These are phyloP conservation scores for Cytospora piceicola DNA, from an alignment of 2,329 filamentous ascomycete species.

Conservation along the genomic window DNA sequence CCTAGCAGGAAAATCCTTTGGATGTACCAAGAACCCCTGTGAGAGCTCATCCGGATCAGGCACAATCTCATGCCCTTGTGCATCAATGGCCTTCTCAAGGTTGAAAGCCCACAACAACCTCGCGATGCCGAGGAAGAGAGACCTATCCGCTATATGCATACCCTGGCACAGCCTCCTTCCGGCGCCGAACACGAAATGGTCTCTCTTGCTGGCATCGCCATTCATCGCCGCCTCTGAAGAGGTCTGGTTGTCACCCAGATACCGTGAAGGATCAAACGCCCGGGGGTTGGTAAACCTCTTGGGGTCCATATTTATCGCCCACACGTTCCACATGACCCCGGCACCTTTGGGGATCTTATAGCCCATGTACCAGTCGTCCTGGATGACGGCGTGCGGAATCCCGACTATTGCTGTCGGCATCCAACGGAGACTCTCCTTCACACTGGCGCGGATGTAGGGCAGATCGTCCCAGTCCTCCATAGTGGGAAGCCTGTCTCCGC, in stretches of 20 bases:
- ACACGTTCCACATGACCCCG: slow-evolving; percentile 42
- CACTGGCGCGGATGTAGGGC: slow-evolving; percentile 47
- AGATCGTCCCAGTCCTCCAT: slow-evolving; percentile 44
- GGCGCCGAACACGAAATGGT: slow-evolving; percentile 59
- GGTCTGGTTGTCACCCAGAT: slow-evolving; percentile 35
- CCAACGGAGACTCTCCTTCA: slow-evolving; percentile 51
- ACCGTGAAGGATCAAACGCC: slow-evolving; percentile 49
- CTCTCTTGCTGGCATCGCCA: slow-evolving; percentile 44
- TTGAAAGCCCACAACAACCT: slow-evolving; percentile 53
- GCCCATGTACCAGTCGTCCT: slow-evolving; percentile 50
- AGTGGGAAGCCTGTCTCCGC: slow-evolving; percentile 47
- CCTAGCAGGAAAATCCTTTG: slow-evolving; percentile 20
- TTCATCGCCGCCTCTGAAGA: slow-evolving; percentile 37
- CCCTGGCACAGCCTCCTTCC: slow-evolving; percentile 63
- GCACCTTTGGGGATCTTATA: slow-evolving; percentile 51
- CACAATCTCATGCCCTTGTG: slow-evolving; percentile 13
- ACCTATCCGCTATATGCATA: slow-evolving; percentile 56
- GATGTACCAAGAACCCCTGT: slow-evolving; percentile 21
- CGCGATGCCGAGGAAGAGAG: slow-evolving; percentile 51
- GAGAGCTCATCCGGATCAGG: slow-evolving; percentile 14
- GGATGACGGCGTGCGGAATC: slow-evolving; percentile 47
- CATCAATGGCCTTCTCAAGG: slow-evolving; percentile 26
- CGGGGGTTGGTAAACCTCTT: slow-evolving; percentile 46
- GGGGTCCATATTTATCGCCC: slow-evolving; percentile 53
- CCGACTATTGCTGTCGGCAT: slow-evolving; percentile 47